Evolutionary conservation across 2,329 filamentous ascomycete species (phyloP).

Genomic region (Polychaeton citri): DNA sequence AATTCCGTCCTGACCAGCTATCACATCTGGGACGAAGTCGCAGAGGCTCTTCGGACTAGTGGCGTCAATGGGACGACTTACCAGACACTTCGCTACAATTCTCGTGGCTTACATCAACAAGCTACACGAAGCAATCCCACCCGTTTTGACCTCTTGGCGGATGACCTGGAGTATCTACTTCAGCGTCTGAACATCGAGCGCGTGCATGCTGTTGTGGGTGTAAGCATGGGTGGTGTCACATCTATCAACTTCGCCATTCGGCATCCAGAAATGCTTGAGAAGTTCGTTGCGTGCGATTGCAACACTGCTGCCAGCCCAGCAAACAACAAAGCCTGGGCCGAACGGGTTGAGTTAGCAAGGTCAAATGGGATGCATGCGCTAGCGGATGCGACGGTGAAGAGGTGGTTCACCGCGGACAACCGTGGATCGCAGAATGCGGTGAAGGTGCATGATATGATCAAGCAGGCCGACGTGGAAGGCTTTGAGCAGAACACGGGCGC

Average conservation of each 20-base stretch:
- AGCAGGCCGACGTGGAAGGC: conserved; percentile 53
- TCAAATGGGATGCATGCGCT: conserved; percentile 33
- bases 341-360: conserved; percentile 52
- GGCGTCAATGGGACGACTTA: conserved; percentile 45
- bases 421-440: conserved; percentile 47
- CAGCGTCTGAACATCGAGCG: conserved; percentile 54
- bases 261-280: conserved; percentile 44
- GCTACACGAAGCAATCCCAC: conserved; percentile 28
- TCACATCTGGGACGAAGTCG: conserved; percentile 68
- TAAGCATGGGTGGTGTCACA: conserved; percentile 71
- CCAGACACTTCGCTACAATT: conserved; percentile 64
- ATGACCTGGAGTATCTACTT: conserved; percentile 54
- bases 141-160: conserved; percentile 50
- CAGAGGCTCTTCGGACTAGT: conserved; percentile 45
- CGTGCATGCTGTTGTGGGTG: conserved; percentile 57
- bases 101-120: conserved; percentile 49
- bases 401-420: conserved; percentile 56
- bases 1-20: conserved; percentile 71
- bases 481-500: conserved; percentile 57
- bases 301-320: conserved; percentile 57
- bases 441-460: conserved; percentile 56
- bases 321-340: conserved; percentile 68
- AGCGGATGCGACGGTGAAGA: conserved; percentile 55
- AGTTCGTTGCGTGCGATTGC: conserved; percentile 66
- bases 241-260: conserved; percentile 58